These are phyloP conservation scores for Stephania japonica DNA, from an alignment of 164 flowering plant species.

Conservation along the genomic window DNA sequence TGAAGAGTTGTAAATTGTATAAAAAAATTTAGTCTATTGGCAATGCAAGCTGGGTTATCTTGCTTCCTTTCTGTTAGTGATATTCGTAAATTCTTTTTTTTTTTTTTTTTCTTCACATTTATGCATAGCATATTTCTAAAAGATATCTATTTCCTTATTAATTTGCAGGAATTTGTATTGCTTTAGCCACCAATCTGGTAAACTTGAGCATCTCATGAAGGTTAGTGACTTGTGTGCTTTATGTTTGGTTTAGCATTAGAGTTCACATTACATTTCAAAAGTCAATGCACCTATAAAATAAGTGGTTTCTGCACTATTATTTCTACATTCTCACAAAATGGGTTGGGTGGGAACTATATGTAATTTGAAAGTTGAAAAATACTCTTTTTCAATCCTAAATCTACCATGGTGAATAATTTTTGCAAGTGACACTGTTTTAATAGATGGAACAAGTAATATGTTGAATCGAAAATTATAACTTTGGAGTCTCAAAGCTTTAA, in stretches of 20 bases:
- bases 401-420: no score
- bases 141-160: background rate
- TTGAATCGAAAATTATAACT: no score
- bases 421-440: background rate
- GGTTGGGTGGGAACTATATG: no score
- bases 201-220: slow-evolving; percentile 96
- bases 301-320: background rate
- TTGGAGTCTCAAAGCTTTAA: no score
- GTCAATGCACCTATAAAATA: background rate
- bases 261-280: background rate
- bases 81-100: background rate
- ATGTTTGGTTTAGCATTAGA: background rate
- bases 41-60: background rate
- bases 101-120: background rate
- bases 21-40: background rate
- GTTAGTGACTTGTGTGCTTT: slow-evolving; percentile 24
- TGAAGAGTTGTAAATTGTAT: no score
- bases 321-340: background rate
- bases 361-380: background rate
- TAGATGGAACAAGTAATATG: background rate
- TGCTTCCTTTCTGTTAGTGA: background rate
- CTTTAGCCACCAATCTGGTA: slow-evolving; percentile 89
- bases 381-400: background rate
- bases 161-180: slow-evolving; percentile 82
- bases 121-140: background rate